A percentile compares a stretch with the other conserved stretches of the same genome.
Evolutionary conservation across 305 asterid genomes (phyloP).

Genomic region (Salvia sclarea): DNA sequence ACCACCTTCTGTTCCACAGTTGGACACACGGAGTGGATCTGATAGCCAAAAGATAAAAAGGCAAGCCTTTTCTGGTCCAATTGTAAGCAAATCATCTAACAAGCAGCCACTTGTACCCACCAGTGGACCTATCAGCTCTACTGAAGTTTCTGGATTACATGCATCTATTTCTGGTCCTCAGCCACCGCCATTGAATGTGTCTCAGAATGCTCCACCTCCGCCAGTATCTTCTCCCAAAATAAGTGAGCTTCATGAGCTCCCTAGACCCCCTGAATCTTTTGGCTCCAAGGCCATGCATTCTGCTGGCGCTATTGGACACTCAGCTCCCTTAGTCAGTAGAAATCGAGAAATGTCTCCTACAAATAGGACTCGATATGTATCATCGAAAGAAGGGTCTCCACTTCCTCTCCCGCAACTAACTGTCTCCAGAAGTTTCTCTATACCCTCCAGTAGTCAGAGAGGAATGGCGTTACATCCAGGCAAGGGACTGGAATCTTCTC

Average conservation of each 20-base stretch:
- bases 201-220: conserved; percentile 70
- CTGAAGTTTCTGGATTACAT: conserved; percentile 52
- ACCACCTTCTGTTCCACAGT: conserved; percentile 51
- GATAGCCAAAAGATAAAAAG: conserved; percentile 54
- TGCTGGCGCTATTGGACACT: conserved; percentile 56
- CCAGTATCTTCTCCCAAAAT: conserved; percentile 72
- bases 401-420: conserved; percentile 71
- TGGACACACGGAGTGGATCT: conserved; percentile 46
- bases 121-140: conserved; percentile 59
- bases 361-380: conserved; percentile 42
- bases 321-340: conserved; percentile 62
- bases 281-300: conserved; percentile 48
- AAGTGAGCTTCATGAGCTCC: conserved; percentile 92
- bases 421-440: conserved; percentile 74
- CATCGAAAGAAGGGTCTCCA: conserved; percentile 55
- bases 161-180: conserved; percentile 43
- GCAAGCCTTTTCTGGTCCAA: conserved; percentile 73
- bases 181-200: conserved; percentile 44
- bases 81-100: conserved; percentile 59
- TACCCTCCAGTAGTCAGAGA: conserved; percentile 70
- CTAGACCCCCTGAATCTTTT: conserved; percentile 76
- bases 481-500: conserved; percentile 56
- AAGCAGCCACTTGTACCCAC: conserved; percentile 49
- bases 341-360: conserved; percentile 59
- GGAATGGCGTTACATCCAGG: conserved; percentile 46